phyloP scores from a whole-genome alignment of 2,329 filamentous ascomycete genomes.

The Ceratocystis eucalypticola region DNA sequence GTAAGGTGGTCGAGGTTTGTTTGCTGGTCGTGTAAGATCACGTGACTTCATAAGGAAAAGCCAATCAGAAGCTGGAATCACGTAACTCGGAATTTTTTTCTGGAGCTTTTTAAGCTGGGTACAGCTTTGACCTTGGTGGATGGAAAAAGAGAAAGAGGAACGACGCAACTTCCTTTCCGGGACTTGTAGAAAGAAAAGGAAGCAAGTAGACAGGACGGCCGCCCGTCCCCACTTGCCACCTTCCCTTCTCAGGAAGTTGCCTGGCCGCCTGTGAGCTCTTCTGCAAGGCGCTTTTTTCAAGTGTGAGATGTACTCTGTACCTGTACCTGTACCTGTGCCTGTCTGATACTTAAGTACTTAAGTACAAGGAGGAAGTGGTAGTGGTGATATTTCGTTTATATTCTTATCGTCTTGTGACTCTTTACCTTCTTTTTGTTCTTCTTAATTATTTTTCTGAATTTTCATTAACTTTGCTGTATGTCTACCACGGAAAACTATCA shows the following conservation, averaged over 20 bases:
- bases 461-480: not conserved
- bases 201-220: not conserved
- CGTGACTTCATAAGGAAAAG: too few relatives aligned
- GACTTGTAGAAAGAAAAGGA: constrained; percentile 4
- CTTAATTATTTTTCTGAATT: not conserved
- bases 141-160: not conserved
- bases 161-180: constrained; percentile 1
- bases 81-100: not conserved
- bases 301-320: not conserved
- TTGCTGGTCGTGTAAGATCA: too few relatives aligned
- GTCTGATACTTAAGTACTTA: not conserved
- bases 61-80: not conserved
- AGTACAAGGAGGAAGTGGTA: not conserved
- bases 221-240: not conserved
- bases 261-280: not conserved
- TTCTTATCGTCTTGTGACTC: not conserved
- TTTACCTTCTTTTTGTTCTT: not conserved
- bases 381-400: not conserved
- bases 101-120: not conserved
- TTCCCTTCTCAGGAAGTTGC: not conserved
- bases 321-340: not conserved
- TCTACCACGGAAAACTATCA: too few relatives aligned
- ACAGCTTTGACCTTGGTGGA: too few relatives aligned
- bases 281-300: not conserved
- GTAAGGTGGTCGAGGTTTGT: too few relatives aligned